Conservation (phyloP, 169 alveolate species). For the Theileria orientalis region DNA sequence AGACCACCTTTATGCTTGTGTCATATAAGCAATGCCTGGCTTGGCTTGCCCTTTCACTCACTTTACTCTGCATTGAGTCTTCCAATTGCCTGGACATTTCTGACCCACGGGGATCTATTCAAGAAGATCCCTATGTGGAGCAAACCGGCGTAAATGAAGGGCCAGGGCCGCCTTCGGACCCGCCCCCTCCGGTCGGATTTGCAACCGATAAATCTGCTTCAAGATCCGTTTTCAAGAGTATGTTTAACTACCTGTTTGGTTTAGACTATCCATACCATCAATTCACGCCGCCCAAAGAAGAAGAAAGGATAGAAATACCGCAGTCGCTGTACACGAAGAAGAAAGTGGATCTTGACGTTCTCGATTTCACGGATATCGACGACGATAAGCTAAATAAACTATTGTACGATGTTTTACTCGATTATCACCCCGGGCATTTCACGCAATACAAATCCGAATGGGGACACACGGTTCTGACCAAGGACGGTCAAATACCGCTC, state of each 20-base stretch:
- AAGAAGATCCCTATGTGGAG: background rate
- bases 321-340: background rate
- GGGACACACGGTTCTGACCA: slow-evolving; percentile 62
- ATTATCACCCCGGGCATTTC: slow-evolving; percentile 47
- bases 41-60: slow-evolving; percentile 10
- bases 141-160: background rate
- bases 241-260: slow-evolving; percentile 24
- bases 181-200: background rate
- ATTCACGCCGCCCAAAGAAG: slow-evolving; percentile 13
- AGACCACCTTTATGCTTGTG: background rate
- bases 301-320: slow-evolving; percentile 11
- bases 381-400: slow-evolving; percentile 20
- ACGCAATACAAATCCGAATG: slow-evolving; percentile 59
- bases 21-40: slow-evolving; percentile 15
- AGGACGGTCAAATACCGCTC: slow-evolving; percentile 38
- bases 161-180: background rate
- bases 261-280: slow-evolving; percentile 30
- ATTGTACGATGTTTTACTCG: slow-evolving; percentile 20
- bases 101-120: background rate
- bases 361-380: slow-evolving; percentile 3
- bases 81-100: background rate
- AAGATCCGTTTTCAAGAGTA: slow-evolving; percentile 9
- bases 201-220: slow-evolving; percentile 1
- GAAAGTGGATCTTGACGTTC: background rate
- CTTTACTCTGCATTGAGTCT: background rate